Percentiles rank a stretch among this genome's conserved stretches.
Conservation (phyloP, 2,329 filamentous ascomycete genomes). For the Clarireedia monteithiana region DNA sequence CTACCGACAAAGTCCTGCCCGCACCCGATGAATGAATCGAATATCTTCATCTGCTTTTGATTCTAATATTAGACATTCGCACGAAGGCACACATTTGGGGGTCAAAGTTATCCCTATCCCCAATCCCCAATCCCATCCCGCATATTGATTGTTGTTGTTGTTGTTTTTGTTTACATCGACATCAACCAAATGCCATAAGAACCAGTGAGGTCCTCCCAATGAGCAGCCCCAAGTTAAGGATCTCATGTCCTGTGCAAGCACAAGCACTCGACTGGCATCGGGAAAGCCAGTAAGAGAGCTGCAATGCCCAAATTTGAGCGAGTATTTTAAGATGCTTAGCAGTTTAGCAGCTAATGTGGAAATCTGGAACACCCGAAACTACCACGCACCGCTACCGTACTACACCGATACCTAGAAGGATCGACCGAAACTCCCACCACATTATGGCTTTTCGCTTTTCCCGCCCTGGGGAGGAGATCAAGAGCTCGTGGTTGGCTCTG, state of each 20-base stretch:
- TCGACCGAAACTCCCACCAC: neutral
- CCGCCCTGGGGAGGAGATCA: no score
- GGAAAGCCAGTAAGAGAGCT: no score
- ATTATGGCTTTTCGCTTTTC: neutral
- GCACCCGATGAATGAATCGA: neutral
- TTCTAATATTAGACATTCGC: no score
- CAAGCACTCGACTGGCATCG: no score
- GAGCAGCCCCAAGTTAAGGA: no score
- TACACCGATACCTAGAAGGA: neutral
- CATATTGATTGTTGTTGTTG: no score
- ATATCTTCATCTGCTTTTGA: neutral
- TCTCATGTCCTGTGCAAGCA: no score
- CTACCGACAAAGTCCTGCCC: no score
- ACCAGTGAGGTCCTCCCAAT: neutral
- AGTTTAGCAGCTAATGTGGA: neutral
- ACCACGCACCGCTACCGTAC: neutral
- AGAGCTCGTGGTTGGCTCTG: neutral
- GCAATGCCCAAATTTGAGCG: neutral
- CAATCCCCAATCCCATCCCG: no score
- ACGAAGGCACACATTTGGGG: no score
- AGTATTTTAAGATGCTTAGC: neutral
- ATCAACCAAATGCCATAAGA: neutral
- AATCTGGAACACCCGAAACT: slow-evolving; percentile 1
- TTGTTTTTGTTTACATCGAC: neutral
- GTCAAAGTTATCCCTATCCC: no score